Conservation (phyloP, 2,329 filamentous ascomycete genomes). For the Ilyonectria destructans region DNA sequence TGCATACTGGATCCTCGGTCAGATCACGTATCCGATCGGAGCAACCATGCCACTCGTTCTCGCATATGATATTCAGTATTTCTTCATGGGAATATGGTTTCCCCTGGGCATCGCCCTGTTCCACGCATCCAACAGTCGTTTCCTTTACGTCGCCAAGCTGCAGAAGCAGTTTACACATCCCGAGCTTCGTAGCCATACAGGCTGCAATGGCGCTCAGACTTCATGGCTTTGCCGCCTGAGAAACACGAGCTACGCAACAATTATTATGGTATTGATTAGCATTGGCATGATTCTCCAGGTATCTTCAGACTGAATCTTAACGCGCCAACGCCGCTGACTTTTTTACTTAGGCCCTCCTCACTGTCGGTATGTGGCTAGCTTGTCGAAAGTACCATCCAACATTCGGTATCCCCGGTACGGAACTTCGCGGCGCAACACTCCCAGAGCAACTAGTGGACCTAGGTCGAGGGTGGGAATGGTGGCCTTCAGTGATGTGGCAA, state of each 20-base stretch:
- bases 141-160: constrained; percentile 70
- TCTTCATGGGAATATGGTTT: constrained; percentile 77
- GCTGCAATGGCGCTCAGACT: constrained; percentile 2
- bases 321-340: constrained; percentile 2
- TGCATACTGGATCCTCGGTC: constrained; percentile 59
- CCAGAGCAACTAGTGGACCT: constrained; percentile 61
- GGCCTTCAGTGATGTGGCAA: constrained; percentile 74
- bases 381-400: constrained; percentile 75
- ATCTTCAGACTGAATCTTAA: constrained; percentile 32
- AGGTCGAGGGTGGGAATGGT: constrained; percentile 75
- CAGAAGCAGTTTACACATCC: constrained; percentile 57
- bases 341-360: constrained; percentile 66
- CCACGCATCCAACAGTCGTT: constrained; percentile 74
- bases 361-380: constrained; percentile 72
- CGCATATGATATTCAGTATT: constrained; percentile 63
- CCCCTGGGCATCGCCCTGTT: constrained; percentile 78
- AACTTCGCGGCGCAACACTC: constrained; percentile 51
- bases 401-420: constrained; percentile 73
- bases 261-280: constrained; percentile 66
- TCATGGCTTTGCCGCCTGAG: constrained; percentile 47
- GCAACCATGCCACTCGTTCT: constrained; percentile 62
- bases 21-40: constrained; percentile 57
- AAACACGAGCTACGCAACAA: constrained; percentile 60
- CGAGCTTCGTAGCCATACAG: neutral
- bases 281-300: constrained; percentile 72